Evolutionary conservation across 2,329 filamentous ascomycete species (phyloP), one percentile per base, ranked within the genome.

Genomic region (Aspergillus pseudoglaucus): DNA sequence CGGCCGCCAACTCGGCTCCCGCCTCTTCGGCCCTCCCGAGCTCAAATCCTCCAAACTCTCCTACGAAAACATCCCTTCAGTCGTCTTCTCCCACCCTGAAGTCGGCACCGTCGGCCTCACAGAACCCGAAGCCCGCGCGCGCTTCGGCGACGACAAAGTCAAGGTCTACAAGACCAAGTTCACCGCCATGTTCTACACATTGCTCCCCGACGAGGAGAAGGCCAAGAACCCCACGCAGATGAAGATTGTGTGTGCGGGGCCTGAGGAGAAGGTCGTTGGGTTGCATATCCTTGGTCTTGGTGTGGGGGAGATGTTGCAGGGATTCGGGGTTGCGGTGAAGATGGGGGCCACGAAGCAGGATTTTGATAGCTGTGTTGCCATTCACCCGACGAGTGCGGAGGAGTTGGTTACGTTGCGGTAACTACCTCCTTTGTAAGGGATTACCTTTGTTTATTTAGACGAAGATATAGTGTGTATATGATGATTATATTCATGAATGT

Each of bases 291-390:
- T 79, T 54, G 62, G 76, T 54, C 59, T 74, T 32, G 64, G 67
- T 10, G 65, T 74, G 49, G 63, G 74, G 56, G 79, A 90, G 77
- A 85, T 89, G 81, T 74, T 88, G 59, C 80, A 90, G 69, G 80
- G 86, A 54, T 87, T 90, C 64, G 85, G 83, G 44, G 84, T 89
- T 18, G 85, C 85, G 14, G 69, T 89, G 57, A 88, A 87, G 78
- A 88, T 89, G 85, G 85, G 85, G 40, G 85, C 85, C 30, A 88
- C 82, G 47, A 89, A 89, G 80, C 78, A 78, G 56, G 83, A 88
- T 66, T 86, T 89, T 66, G 85, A 89, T 62, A 83, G 75, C 62
- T 85, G 82, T 59, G 82, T 88, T 46, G 84, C 85, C 49, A 89
- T 89, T 58, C 85, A 89, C 69, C 85, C 85, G 17, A 89, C 85